These are phyloP conservation scores for Ajuga chamaepitys DNA, from an alignment of 257 asterid genomes.

Conservation along the genomic window DNA sequence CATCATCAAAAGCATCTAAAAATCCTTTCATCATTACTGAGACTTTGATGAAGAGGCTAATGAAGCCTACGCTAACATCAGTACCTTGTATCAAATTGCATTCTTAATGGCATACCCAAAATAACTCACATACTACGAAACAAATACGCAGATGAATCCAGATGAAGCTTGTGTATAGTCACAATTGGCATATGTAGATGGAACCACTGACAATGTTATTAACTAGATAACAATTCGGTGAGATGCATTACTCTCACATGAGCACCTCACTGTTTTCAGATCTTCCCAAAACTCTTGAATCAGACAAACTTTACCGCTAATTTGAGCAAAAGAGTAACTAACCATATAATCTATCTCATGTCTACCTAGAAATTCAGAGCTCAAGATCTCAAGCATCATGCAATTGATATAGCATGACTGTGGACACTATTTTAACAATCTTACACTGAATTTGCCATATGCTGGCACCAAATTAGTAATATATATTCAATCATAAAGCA, in stretches of 20 bases:
- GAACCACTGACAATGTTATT: not conserved
- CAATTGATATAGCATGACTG: not conserved
- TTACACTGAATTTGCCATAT: not conserved
- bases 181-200: not conserved
- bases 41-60: not conserved
- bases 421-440: not conserved
- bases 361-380: not conserved
- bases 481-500: not conserved
- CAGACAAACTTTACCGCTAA: not conserved
- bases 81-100: not conserved
- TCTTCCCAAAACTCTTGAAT: not conserved
- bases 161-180: not conserved
- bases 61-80: not conserved
- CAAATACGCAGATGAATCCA: not conserved
- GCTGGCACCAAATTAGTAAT: not conserved
- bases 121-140: not conserved
- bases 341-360: not conserved
- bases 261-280: not conserved
- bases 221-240: not conserved
- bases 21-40: not conserved
- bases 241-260: not conserved
- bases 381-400: not conserved
- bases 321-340: not conserved
- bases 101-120: not conserved
- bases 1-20: not conserved